Evolutionary conservation across 495 filamentous ascomycete genomes (phyloP), one percentile per base, ranked within the genome.

Genomic region (Arthonia radiata): DNA sequence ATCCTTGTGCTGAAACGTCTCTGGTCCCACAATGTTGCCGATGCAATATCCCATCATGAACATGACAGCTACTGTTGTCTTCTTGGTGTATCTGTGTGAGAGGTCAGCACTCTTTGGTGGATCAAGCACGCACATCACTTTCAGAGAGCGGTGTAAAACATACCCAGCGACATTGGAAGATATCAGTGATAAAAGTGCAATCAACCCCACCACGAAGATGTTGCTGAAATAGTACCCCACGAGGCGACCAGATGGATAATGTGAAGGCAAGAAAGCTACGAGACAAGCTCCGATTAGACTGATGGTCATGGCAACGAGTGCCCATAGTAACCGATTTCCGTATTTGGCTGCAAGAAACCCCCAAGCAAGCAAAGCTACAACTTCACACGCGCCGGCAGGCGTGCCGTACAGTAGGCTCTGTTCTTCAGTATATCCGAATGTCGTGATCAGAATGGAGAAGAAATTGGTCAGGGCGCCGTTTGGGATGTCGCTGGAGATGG

Each of bases 81-180:
- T 76, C 49, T 76, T 75, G 5, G 71, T 76, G 41, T 71, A 76
- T n/a, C n/a, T n/a, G n/a, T n/a, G n/a, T n/a, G n/a, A n/a, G n/a
- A n/a, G n/a, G n/a, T n/a, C n/a, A n/a, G n/a, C n/a, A n/a, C n/a
- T n/a, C n/a, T n/a, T n/a, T n/a, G n/a, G n/a, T n/a, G n/a, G n/a
- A n/a, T n/a, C n/a, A n/a, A n/a, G n/a, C n/a, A n/a, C n/a, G n/a
- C n/a, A n/a, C n/a, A n/a, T n/a, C n/a, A n/a, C n/a, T n/a, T n/a
- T n/a, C n/a, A n/a, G n/a, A n/a, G n/a, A n/a, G n/a, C n/a, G n/a
- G n/a, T n/a, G n/a, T n/a, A n/a, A n/a, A n/a, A n/a, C n/a, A n/a
- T n/a, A n/a, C 11, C 71, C 69, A 1, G 69, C 65, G 5, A 75
- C 60, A 33, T 78, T 76, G 13, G 57, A 62, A 0, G 57, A 57